phyloP scores from a whole-genome alignment of 2,329 filamentous ascomycete species.

The Colletotrichum melonis region DNA sequence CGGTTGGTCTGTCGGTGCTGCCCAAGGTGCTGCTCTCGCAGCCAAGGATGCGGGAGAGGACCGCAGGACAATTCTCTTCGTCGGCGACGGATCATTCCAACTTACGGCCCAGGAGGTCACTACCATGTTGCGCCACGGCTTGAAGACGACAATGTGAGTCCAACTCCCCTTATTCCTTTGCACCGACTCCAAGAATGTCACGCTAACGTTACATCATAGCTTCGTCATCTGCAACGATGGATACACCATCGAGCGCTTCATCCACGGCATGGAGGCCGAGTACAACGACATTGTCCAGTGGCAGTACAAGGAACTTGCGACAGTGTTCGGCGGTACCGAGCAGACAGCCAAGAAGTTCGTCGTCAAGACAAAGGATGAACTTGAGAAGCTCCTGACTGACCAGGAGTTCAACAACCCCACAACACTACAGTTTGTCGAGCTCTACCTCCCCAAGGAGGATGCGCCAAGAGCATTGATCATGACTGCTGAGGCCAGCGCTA shows the following conservation, averaged over 20 bases:
- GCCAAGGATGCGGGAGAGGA: constrained; percentile 71
- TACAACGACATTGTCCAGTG: constrained; percentile 88
- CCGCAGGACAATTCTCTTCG: constrained; percentile 82
- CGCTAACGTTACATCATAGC: constrained; percentile 48
- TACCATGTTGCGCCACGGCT: constrained; percentile 81
- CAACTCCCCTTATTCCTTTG: background rate
- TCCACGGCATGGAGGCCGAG: constrained; percentile 81
- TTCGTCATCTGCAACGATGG: constrained; percentile 91
- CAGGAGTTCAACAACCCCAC: constrained; percentile 69
- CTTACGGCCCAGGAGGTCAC: constrained; percentile 86
- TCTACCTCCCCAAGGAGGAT: constrained; percentile 84
- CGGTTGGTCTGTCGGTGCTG: constrained; percentile 69
- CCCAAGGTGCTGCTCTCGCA: constrained; percentile 77
- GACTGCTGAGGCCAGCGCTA: constrained; percentile 78
- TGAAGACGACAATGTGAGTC: constrained; percentile 81
- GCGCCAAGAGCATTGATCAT: constrained; percentile 77
- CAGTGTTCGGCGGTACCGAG: constrained; percentile 72
- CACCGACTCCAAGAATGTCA: background rate
- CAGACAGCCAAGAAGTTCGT: constrained; percentile 71
- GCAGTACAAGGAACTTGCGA: constrained; percentile 77
- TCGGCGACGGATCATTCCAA: constrained; percentile 90
- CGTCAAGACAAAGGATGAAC: constrained; percentile 76
- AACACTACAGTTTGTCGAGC: constrained; percentile 78
- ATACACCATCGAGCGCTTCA: constrained; percentile 89
- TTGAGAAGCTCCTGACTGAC: constrained; percentile 74